phyloP scores from a whole-genome alignment of 2,329 filamentous ascomycete genomes.

The Exophiala sideris region DNA sequence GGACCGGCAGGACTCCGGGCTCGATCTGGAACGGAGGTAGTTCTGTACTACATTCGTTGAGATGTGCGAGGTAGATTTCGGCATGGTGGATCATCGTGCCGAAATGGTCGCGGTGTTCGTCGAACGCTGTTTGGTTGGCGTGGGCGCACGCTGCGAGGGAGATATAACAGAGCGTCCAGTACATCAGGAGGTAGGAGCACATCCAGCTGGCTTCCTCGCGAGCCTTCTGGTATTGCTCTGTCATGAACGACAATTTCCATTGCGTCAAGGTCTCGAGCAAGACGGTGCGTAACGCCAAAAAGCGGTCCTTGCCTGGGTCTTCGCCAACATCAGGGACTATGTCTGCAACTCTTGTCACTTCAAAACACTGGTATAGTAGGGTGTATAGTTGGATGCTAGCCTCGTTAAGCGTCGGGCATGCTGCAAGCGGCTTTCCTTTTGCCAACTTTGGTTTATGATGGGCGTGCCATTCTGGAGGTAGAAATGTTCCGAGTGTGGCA shows the following conservation, averaged over 20 bases:
- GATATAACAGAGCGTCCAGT: constrained; percentile 17
- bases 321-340: constrained; percentile 9
- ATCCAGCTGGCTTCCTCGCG: constrained; percentile 5
- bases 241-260: constrained; percentile 9
- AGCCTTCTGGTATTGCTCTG: not conserved
- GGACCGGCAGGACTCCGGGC: constrained; percentile 31
- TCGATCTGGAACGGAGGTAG: constrained; percentile 28
- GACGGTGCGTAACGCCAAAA: constrained; percentile 1
- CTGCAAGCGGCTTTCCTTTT: not conserved
- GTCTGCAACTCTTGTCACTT: constrained; percentile 17
- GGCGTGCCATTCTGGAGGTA: constrained; percentile 7
- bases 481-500: constrained; percentile 8
- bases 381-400: constrained; percentile 10
- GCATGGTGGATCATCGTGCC: constrained; percentile 11
- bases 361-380: constrained; percentile 14
- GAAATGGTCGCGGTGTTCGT: constrained; percentile 14
- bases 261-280: constrained; percentile 7
- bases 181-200: constrained; percentile 16
- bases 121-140: constrained; percentile 11
- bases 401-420: constrained; percentile 9
- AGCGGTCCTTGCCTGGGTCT: constrained; percentile 3
- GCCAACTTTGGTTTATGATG: not conserved
- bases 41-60: not conserved
- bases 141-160: constrained; percentile 13
- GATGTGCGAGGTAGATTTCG: constrained; percentile 6